Conservation (phyloP, 805 yeast species). For the Saccharomycopsis malanga region DNA sequence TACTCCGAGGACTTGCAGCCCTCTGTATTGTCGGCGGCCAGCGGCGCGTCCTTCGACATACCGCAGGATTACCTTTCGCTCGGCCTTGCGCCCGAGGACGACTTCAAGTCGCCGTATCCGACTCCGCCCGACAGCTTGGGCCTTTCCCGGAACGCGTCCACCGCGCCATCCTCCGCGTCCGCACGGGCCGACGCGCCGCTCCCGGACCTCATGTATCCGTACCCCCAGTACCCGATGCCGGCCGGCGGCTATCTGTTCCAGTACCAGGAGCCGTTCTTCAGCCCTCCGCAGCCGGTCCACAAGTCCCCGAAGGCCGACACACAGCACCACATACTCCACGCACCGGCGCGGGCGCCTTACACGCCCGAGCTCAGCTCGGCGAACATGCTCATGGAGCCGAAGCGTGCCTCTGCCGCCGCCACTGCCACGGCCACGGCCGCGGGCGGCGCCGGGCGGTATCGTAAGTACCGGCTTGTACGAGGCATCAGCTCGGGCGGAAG, state of each 20-base stretch:
- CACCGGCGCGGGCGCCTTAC: background rate
- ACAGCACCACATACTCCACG: background rate
- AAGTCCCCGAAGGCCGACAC: background rate
- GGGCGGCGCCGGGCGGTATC: background rate
- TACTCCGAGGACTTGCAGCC: background rate
- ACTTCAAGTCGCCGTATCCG: conserved; percentile 8
- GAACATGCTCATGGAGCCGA: background rate
- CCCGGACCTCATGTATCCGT: background rate
- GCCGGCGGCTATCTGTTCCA: background rate
- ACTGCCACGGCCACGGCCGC: background rate
- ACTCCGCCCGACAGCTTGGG: conserved; percentile 12
- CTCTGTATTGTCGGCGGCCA: conserved; percentile 1
- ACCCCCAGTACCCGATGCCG: background rate
- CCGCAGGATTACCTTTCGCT: background rate
- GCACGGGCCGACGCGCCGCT: background rate
- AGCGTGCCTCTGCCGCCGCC: background rate
- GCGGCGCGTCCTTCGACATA: conserved; percentile 6
- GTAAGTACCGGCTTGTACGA: conserved; percentile 40
- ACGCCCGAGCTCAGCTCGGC: background rate
- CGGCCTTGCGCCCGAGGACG: conserved; percentile 2
- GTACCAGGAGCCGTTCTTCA: background rate
- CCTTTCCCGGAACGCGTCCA: background rate
- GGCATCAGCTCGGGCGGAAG: conserved; percentile 56
- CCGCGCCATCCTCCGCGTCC: background rate
- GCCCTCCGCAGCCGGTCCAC: background rate